Percentiles rank a stretch among this genome's conserved stretches.
phyloP scores from a whole-genome alignment of 225 moss, liverwort and hornwort species.

The Takakia lepidozioides region DNA sequence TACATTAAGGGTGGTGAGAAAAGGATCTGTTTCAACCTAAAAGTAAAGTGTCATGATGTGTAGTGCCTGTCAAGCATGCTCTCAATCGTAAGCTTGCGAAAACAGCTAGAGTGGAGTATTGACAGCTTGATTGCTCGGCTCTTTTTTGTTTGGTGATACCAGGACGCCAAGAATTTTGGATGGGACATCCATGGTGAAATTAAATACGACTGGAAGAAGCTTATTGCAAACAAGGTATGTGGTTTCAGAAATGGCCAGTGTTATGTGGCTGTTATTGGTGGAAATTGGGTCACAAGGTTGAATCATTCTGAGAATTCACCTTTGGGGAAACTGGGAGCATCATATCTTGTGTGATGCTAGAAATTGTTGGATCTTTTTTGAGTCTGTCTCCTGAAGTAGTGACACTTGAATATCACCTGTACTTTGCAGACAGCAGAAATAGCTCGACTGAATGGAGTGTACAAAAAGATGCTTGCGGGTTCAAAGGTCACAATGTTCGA shows the following conservation, averaged over 20 bases:
- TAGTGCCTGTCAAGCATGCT: no score
- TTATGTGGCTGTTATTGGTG: no score
- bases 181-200: slow-evolving; percentile 77
- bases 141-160: slow-evolving; percentile 1
- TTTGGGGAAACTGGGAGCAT: no score
- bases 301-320: no score
- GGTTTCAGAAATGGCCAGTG: no score
- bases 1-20: no score
- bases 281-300: no score
- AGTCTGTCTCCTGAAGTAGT: neutral
- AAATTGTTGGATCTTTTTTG: neutral
- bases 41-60: no score
- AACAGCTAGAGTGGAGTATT: no score
- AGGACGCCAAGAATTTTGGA: slow-evolving; percentile 77
- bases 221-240: slow-evolving; percentile 64
- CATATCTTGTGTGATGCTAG: neutral
- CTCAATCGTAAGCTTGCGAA: no score
- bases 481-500: slow-evolving; percentile 77
- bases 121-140: no score
- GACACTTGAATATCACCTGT: neutral
- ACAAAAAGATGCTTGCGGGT: slow-evolving; percentile 52
- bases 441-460: slow-evolving; percentile 79
- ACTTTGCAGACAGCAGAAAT: slow-evolving; percentile 68
- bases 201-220: slow-evolving; percentile 80
- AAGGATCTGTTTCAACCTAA: no score